Conservation (phyloP, 2,329 filamentous ascomycete species). For the Clonostachys solani region DNA sequence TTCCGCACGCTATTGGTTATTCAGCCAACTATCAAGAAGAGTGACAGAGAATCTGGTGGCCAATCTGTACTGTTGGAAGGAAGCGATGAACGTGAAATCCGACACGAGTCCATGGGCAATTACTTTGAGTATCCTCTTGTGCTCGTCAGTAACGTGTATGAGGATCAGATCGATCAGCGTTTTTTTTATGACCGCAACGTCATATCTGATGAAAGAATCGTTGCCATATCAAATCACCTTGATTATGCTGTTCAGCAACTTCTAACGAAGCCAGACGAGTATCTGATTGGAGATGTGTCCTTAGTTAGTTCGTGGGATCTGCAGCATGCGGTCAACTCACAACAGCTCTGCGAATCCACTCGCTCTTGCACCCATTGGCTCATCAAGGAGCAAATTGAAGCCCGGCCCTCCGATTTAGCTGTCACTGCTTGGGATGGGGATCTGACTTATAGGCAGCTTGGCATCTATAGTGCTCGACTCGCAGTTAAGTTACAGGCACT, state of each 20-base stretch:
- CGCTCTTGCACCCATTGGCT: neutral
- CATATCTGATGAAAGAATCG: neutral
- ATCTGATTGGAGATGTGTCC: neutral
- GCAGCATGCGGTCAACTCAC: constrained; percentile 1
- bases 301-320: constrained; percentile 2
- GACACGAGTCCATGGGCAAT: constrained; percentile 5
- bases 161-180: constrained; percentile 4
- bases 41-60: too few species aligned
- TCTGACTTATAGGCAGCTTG: constrained; percentile 30
- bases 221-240: neutral
- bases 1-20: constrained; percentile 5
- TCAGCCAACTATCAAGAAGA: neutral
- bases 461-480: neutral
- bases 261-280: neutral
- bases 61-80: too few species aligned
- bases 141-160: constrained; percentile 3
- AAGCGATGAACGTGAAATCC: too few species aligned
- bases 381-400: neutral
- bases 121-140: constrained; percentile 3
- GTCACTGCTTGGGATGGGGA: neutral
- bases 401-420: constrained; percentile 8
- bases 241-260: neutral
- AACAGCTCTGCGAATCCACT: neutral
- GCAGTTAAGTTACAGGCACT: neutral
- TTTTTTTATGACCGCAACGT: neutral